Evolutionary conservation across 768 basidiomycete species (phyloP), one percentile per base, ranked within the genome.

Genomic region (Fomitopsis serialis): DNA sequence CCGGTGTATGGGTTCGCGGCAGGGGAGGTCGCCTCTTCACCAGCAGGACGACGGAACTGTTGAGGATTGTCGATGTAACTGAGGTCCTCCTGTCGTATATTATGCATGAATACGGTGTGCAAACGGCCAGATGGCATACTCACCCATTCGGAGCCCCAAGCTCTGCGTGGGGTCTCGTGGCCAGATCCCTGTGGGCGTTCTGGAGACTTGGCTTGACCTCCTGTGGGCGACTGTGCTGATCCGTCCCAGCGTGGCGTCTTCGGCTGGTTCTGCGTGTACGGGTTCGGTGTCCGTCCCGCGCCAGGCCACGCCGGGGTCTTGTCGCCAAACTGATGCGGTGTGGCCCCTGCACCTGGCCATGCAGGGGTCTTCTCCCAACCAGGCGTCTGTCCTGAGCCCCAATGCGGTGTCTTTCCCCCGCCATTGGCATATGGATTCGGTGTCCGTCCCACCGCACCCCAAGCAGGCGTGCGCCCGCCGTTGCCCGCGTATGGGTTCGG

Each of bases 401-500:
- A 81, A 32, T 76, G 78, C 0, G 80, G 79, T 34, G 78, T 79
- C 48, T 71, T 71, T 21, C 77, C 71, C 8, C 74, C 74, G 45
- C 64, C 57, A 29, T 87, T 85, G 65, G 53, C 68, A 49, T 78
- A 75, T 0, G 81, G 79, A 55, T 83, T 83, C 11, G 84, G 82
- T 2, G 84, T 85, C 12, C 73, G 70, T 1, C 75, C 71, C 1
- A 72, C 70, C 10, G 70, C 66, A 47, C 66, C 70, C 80, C 76
- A 81, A 32, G 77, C 78, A 0, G 80, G 79, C 27, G 78, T 80
- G 47, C 72, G 72, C 17, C 76, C 71, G 42, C 72, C 25, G 56
- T 53, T 79, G 32, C 81, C 75, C n/a, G 73, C 75, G 53, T 89
- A 86, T 3, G 87, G 84, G 58, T 82, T 83, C 12, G 86, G 84